A percentile compares a stretch with the other conserved stretches of the same genome.
phyloP scores from a whole-genome alignment of 2,329 filamentous ascomycete genomes.

The Botrytis cinerea region DNA sequence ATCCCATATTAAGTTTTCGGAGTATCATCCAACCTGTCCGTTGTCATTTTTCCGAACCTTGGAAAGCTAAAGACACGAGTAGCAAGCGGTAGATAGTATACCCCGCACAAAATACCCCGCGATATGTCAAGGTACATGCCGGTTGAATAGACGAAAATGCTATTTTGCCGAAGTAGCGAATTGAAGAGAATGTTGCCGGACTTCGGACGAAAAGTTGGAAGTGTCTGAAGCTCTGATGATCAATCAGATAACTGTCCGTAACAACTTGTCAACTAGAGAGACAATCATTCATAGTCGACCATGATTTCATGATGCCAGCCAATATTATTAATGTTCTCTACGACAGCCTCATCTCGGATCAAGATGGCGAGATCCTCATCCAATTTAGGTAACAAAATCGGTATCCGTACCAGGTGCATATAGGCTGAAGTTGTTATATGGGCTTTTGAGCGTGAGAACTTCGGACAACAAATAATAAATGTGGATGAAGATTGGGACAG shows the following conservation, averaged over 20 bases:
- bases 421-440: not conserved
- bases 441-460: not conserved
- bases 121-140: not conserved
- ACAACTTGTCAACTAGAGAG: not conserved
- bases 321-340: not conserved
- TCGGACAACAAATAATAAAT: not conserved
- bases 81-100: not conserved
- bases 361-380: not conserved
- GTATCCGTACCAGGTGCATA: not conserved
- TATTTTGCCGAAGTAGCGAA: not conserved
- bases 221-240: not conserved
- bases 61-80: not conserved
- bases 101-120: constrained; percentile 3
- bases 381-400: not conserved
- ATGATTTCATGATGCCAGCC: not conserved
- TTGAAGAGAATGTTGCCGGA: not conserved
- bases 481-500: not conserved
- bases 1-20: not conserved
- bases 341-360: not conserved
- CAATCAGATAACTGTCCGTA: not conserved
- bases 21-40: not conserved
- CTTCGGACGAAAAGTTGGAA: not conserved
- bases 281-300: not conserved
- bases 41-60: not conserved
- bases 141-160: not conserved